Evolutionary conservation across 768 basidiomycete genomes (phyloP), one percentile per base, ranked within the genome.

Genomic region (Leucocoprinus birnbaumii): DNA sequence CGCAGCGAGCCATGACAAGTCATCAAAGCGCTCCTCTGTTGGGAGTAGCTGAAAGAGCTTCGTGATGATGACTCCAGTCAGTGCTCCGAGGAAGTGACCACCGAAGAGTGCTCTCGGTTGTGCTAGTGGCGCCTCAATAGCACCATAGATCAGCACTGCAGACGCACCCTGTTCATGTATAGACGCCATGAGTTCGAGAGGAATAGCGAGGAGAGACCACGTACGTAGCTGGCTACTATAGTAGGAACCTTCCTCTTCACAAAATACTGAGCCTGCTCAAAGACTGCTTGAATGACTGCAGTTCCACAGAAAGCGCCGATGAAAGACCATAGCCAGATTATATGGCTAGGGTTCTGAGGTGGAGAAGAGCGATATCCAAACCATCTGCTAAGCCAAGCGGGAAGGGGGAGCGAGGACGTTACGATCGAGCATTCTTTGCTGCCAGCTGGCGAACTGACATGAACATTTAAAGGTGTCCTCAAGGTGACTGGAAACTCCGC

Each of bases 101-200:
- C 76, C 75, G 35, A 84, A 48, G 3, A 83, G 68, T 1, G 76
- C 66, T 14, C 80, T 73, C 13, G 81, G 81, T 65, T 84, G 82
- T 0, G 79, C 76, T 37, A 83, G 62, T 6, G 80, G 80, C 3
- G 72, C 68, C 19, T 84, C 80, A 47, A 83, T 72, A 2, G 75
- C 71, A 16, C 79, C 81, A 55, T 81, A 83, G 26, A 80, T 73
- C 42, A 84, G 69, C 8, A 82, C 76, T 5, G 82, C 82, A 10
- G 78, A 77, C 21, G 80, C 80, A 19, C 78, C 82, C 83, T 83
- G 40, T 3, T 21, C 2, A 18, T 61, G 7, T n/a, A 26, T 11
- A 21, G 16, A 1, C 10, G 45, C 25, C 47, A 19, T 46, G 10
- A 53, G 21, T 11, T 5, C 49, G 14, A 16, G 3, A 10, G 22